These are phyloP conservation scores for Exidia glandulosa DNA, from an alignment of 768 basidiomycete genomes.

Conservation along the genomic window DNA sequence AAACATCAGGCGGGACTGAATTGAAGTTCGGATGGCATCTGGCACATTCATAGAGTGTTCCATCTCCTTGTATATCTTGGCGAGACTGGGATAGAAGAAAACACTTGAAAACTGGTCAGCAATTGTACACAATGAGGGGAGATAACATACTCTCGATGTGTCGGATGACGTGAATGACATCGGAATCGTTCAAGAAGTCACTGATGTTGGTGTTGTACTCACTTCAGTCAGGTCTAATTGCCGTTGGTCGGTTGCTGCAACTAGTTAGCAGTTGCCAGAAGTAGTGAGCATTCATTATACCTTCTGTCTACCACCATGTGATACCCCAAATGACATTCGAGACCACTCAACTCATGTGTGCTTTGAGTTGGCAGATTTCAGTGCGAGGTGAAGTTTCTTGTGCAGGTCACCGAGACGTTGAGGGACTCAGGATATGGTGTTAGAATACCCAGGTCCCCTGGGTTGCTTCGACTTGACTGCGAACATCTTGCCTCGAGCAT, in stretches of 20 bases:
- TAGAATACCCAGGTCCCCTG: no score
- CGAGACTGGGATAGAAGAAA: neutral
- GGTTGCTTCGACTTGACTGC: no score
- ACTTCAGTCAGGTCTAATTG: neutral
- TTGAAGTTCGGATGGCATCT: neutral
- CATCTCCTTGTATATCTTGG: neutral
- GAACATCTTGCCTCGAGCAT: no score
- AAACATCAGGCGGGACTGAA: conserved; percentile 14
- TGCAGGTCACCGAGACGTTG: no score
- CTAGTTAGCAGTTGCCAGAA: neutral
- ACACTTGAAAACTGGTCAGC: neutral
- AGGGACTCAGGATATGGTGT: no score
- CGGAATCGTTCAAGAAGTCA: neutral
- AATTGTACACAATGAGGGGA: neutral
- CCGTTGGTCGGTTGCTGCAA: neutral
- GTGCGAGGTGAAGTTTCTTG: no score
- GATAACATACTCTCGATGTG: neutral
- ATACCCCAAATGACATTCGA: neutral
- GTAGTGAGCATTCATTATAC: neutral
- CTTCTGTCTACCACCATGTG: neutral
- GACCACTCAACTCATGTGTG: neutral
- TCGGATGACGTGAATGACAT: neutral
- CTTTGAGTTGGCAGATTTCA: no score
- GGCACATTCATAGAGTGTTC: neutral
- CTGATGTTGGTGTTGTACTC: neutral